A percentile compares a stretch with the other conserved stretches of the same genome.
phyloP scores from a whole-genome alignment of 495 filamentous ascomycete genomes.

The Penicillium subrubescens region DNA sequence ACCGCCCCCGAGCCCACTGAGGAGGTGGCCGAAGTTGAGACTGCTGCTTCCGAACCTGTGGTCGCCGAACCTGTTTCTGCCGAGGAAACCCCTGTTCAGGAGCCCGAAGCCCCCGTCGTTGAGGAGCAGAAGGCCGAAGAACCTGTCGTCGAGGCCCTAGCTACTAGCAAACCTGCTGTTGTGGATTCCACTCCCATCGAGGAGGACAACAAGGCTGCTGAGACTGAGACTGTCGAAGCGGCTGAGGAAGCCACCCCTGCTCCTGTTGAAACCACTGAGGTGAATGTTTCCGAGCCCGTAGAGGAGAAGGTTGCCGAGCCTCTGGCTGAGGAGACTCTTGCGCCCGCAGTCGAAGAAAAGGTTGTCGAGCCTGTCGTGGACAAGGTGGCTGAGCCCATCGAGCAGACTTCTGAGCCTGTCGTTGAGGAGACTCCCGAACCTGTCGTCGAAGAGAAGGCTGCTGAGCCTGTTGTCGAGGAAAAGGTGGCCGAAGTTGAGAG shows the following conservation, averaged over 20 bases:
- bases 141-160: not conserved
- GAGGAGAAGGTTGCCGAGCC: conserved; percentile 4
- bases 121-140: conserved; percentile 1
- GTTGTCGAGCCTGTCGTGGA: not conserved
- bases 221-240: not conserved
- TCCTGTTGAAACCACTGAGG: conserved; percentile 10
- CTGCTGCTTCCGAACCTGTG: conserved; percentile 3
- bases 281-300: conserved; percentile 7
- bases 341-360: conserved; percentile 4
- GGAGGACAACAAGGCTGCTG: conserved; percentile 10
- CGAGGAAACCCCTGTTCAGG: conserved; percentile 1
- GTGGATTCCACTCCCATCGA: conserved; percentile 13
- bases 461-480: not conserved
- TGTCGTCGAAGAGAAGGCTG: not conserved
- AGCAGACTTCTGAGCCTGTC: conserved; percentile 8
- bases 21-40: conserved; percentile 13
- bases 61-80: not conserved
- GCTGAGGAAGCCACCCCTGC: conserved; percentile 3
- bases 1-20: conserved; percentile 12
- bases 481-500: not conserved
- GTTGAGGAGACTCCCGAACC: conserved; percentile 3
- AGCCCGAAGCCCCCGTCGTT: not conserved
- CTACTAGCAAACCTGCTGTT: not conserved
- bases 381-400: not conserved
- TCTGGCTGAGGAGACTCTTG: not conserved